phyloP scores from a whole-genome alignment of 371 early-diverging fungal genomes.

The Haplosporangium sp. region DNA sequence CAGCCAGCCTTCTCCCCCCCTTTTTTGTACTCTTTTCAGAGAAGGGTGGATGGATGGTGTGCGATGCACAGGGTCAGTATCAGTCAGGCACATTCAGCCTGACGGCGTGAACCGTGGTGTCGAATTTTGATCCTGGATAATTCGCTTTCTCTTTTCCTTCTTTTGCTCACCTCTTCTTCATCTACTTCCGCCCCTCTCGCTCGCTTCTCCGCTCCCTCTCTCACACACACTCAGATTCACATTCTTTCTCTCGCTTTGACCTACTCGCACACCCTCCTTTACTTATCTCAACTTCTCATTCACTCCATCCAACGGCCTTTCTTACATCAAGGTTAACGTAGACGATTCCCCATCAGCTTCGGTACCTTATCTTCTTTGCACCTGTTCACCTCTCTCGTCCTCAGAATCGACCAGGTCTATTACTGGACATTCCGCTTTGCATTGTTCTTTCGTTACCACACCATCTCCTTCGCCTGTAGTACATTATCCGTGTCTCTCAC shows the following conservation, averaged over 20 bases:
- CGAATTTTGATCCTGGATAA: no score
- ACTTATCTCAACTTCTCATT: background rate
- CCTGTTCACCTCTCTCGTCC: background rate
- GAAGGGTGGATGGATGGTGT: conserved; percentile 4
- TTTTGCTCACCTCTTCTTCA: background rate
- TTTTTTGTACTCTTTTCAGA: conserved; percentile 15
- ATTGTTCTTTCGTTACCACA: no score
- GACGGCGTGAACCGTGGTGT: no score
- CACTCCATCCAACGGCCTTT: background rate
- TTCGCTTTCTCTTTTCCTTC: no score
- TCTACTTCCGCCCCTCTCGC: background rate
- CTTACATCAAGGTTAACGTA: background rate
- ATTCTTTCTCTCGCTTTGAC: background rate
- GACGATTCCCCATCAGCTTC: background rate
- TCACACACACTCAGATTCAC: background rate
- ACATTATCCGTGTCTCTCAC: no score
- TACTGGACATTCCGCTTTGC: no score
- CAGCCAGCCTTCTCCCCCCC: conserved; percentile 8
- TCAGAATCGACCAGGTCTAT: background rate
- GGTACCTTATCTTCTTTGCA: background rate
- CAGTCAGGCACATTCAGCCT: no score
- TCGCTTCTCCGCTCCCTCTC: background rate
- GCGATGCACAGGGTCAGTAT: background rate
- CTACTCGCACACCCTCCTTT: background rate
- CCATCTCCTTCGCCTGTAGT: background rate